Percentiles rank a stretch among this genome's conserved stretches.
Conservation (phyloP, 306 rosid genomes). For the Inga leiocalycina region DNA sequence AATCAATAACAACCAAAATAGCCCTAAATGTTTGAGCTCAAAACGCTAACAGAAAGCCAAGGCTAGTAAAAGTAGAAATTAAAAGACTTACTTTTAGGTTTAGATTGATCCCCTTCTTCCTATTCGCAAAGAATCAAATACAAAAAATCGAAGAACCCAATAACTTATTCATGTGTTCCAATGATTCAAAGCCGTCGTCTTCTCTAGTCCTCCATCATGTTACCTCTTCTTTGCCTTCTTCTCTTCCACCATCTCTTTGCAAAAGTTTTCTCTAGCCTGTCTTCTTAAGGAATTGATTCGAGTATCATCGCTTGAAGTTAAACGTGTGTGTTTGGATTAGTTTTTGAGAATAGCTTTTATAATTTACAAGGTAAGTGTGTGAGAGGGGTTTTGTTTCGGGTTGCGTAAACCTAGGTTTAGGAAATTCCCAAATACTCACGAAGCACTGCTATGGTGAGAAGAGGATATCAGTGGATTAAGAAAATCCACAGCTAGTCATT, state of each 20-base stretch:
- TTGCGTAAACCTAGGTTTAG: too few species aligned
- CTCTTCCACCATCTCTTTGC: neutral
- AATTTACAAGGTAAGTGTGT: too few species aligned
- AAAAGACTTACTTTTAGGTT: constrained; percentile 64
- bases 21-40: neutral
- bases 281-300: neutral
- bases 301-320: neutral
- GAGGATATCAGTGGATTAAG: neutral
- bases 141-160: too few species aligned
- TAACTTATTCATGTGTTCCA: too few species aligned
- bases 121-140: constrained; percentile 24
- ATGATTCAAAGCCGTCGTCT: neutral
- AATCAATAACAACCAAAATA: neutral
- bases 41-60: neutral
- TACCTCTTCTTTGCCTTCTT: neutral
- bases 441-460: neutral
- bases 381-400: too few species aligned
- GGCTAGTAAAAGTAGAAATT: neutral
- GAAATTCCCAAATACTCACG: too few species aligned
- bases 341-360: too few species aligned
- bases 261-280: neutral
- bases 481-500: too few species aligned
- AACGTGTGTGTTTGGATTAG: too few species aligned
- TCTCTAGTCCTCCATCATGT: neutral
- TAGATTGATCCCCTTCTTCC: constrained; percentile 62